Evolutionary conservation across 2,329 filamentous ascomycete species (phyloP), one percentile per base, ranked within the genome.

Genomic region (Septoria linicola): DNA sequence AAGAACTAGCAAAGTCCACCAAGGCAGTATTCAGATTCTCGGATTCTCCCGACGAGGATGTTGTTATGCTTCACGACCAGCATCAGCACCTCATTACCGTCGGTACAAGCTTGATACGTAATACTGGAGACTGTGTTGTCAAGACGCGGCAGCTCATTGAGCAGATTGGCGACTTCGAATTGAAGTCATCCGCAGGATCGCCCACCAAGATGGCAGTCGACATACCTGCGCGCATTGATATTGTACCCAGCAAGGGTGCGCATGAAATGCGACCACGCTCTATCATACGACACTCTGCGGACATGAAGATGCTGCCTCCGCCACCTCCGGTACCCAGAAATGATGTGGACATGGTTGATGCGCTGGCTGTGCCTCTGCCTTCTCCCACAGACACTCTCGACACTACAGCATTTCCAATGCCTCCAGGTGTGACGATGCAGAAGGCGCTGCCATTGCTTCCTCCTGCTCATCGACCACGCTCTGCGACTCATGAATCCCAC

Each of bases 51-150:
- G 82, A 87, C 20, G 80, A 80, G 25, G 87, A 90, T 54, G 84
- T 92, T 53, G 77, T 95, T 27, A 86, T 95, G 61, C 81, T 90
- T 70, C 87, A 87, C 1, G 60, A 64, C n/a, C 64, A 68, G 45
- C 61, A 54, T 19, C 59, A 59, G 21, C 61, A 59, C 16, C 54
- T 67, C 17, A 62, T 67, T 23, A 53, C 36, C 17, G 54, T 66
- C 8, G 64, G 63, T 25, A 67, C 65, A 8, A 59, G 58, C 31
- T 55, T 68, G 25, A 68, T 99, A 20, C 85, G 89, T 60, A 87
- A 89, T 17, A 90, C 91, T 37, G 92, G 92, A 34, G 90, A 96
- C 61, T 96, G 92, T 69, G 87, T 96, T 16, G 85, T 87, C 5
- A 92, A 91, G 71, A 87, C 91, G 8, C 89, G 89, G 63, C 79